Conservation (phyloP, 1,139 yeast genomes). For the Geotrichum siamense region DNA sequence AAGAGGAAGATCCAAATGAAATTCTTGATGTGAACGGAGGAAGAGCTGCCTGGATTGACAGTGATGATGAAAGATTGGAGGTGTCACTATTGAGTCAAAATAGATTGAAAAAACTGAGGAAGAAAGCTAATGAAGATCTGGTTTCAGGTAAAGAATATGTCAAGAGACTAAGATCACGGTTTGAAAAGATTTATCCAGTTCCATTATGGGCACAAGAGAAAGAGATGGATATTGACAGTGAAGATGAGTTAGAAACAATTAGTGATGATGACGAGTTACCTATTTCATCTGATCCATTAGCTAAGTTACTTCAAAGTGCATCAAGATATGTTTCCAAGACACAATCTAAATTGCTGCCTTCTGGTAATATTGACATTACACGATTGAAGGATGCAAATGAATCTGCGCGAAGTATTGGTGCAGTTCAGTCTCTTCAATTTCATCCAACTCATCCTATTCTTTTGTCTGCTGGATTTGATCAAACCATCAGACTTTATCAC, state of each 20-base stretch:
- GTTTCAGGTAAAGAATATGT: conserved; percentile 64
- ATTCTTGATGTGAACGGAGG: conserved; percentile 32
- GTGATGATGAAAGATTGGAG: conserved; percentile 74
- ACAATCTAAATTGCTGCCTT: conserved; percentile 52
- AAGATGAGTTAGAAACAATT: conserved; percentile 32
- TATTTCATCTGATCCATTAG: conserved; percentile 40
- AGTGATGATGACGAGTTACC: conserved; percentile 38
- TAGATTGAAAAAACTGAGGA: conserved; percentile 65
- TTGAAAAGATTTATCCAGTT: conserved; percentile 77
- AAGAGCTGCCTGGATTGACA: conserved; percentile 76
- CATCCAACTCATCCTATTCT: conserved; percentile 81
- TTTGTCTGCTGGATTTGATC: conserved; percentile 87
- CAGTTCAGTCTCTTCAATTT: conserved; percentile 75
- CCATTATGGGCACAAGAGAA: conserved; percentile 68
- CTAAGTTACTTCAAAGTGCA: conserved; percentile 52
- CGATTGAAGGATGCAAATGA: conserved; percentile 83
- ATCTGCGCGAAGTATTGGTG: conserved; percentile 60
- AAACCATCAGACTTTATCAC: conserved; percentile 78
- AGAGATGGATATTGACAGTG: conserved; percentile 23
- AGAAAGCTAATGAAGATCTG: conserved; percentile 49
- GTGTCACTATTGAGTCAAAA: conserved; percentile 57
- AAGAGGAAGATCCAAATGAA: conserved; percentile 35
- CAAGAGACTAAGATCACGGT: conserved; percentile 69
- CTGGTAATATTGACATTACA: conserved; percentile 62
- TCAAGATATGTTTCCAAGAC: conserved; percentile 47